phyloP scores from a whole-genome alignment of 345 rosid species.

The Ricinus communis region DNA sequence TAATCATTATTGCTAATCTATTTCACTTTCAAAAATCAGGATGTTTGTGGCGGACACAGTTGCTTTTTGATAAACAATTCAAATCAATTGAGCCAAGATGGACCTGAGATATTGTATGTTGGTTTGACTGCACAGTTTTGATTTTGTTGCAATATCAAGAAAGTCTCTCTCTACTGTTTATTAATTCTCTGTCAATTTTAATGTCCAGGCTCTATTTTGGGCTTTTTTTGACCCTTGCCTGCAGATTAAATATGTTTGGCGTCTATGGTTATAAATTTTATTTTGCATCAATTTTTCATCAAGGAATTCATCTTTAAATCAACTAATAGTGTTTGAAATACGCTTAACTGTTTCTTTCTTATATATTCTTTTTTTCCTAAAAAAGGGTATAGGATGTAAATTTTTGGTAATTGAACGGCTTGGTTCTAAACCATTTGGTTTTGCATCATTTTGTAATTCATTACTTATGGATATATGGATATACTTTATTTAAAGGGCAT shows the following conservation, averaged over 20 bases:
- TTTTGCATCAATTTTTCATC: too few relatives aligned
- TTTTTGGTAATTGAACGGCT: neutral
- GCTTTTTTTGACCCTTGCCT: too few relatives aligned
- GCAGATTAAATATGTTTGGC: too few relatives aligned
- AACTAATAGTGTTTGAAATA: neutral
- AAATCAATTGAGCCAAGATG: constrained; percentile 31
- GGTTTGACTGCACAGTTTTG: constrained; percentile 7
- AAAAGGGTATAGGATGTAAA: neutral
- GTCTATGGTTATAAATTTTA: neutral
- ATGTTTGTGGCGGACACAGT: constrained; percentile 66
- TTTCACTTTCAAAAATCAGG: constrained; percentile 47
- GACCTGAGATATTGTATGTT: constrained; percentile 74
- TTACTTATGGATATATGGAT: neutral
- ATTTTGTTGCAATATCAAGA: neutral
- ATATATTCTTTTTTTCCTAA: neutral
- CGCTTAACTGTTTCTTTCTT: neutral
- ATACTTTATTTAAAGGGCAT: neutral
- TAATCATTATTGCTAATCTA: constrained; percentile 13
- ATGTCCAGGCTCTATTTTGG: neutral
- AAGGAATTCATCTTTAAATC: too few relatives aligned
- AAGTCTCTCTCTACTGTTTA: neutral
- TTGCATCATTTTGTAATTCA: neutral
- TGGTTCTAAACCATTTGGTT: neutral
- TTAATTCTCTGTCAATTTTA: neutral
- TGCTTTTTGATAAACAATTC: constrained; percentile 66